Evolutionary conservation across 1,284 basidiomycete genomes (phyloP).

Genomic region (Ceratobasidium theobromae): DNA sequence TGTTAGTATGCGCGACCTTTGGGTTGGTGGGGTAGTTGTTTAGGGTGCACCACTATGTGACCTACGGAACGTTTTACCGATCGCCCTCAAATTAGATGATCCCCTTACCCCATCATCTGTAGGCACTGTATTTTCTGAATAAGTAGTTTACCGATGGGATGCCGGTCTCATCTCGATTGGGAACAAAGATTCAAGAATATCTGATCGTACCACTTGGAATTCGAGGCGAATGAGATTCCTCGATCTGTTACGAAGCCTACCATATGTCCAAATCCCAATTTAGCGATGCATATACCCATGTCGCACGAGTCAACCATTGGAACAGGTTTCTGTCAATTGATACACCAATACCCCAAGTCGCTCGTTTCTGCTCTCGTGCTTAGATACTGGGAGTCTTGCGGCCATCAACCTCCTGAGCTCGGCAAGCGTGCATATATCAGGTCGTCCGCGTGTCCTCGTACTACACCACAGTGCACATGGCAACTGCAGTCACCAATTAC

Average conservation of each 20-base stretch:
- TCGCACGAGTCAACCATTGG: too few species aligned
- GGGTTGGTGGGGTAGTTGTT: too few species aligned
- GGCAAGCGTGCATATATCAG: background rate
- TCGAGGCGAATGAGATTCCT: background rate
- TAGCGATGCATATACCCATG: background rate
- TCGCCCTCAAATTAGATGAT: too few species aligned
- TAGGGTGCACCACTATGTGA: too few species aligned
- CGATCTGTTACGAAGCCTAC: background rate
- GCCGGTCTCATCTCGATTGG: too few species aligned
- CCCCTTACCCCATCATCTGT: too few species aligned
- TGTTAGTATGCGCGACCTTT: too few species aligned
- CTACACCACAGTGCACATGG: background rate
- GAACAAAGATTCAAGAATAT: too few species aligned
- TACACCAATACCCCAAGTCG: background rate
- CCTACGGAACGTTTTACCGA: too few species aligned
- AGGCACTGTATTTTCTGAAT: too few species aligned
- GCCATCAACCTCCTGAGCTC: background rate
- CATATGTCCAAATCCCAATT: background rate
- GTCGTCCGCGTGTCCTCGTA: background rate
- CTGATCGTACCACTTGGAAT: background rate
- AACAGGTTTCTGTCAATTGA: background rate
- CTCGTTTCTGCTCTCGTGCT: background rate
- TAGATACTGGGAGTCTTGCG: background rate
- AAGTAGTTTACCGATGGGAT: too few species aligned
- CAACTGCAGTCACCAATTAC: conserved; percentile 6